Base-by-base conservation (phyloP, 2,329 filamentous ascomycete genomes). In the Cytospora paraplurivora region DNA sequence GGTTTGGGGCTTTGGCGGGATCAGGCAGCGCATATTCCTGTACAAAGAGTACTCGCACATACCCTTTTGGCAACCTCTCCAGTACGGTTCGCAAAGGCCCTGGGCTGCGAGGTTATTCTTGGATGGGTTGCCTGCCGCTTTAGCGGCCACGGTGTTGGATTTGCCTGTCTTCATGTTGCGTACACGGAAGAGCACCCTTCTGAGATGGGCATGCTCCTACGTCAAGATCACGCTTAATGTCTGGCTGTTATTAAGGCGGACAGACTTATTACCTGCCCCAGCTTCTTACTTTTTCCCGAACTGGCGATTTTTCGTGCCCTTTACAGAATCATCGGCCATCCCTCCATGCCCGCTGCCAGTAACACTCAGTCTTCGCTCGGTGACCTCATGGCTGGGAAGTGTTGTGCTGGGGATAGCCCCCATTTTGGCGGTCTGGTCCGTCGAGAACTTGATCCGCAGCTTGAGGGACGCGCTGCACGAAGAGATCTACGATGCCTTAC, bases 11-110 rank as follows among this genome's bases (percentile, higher is more conserved):
- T 68, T 86, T 13, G 77, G 81, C 35, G 82, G 82, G 4, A 70
- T 85, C 65, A 76, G 83, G 34, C 80, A 85, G 64, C 79, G 85
- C 10, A 80, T 86, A n/a, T 67, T 86, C 64, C 76, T 86, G 1
- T 86, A 85, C 70, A 79, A 78, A 64, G 73, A 75, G 37, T 84
- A 82, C 54, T 79, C 81, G 0, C 72, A 77, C 17, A 75, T 82
- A 2, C 78, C 82, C 1, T 85, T 85, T 62, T 76, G 79, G 69
- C 74, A 78, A 6, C 71, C 85, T 56, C 71, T 76, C 34, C 68
- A 69, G 17, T 68, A 72, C 15, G 77, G 81, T 61, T 62, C 69
- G 21, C 68, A 64, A 32, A 72, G 69, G 17, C 75, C 75, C 47
- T 74, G 77, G 3, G n/a, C 72, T 17, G 35, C 69, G 7, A 71